A percentile compares a stretch with the other conserved stretches of the same genome.
Conservation (phyloP, 1,284 basidiomycete species). For the Microbotryum silenes-acaulis region DNA sequence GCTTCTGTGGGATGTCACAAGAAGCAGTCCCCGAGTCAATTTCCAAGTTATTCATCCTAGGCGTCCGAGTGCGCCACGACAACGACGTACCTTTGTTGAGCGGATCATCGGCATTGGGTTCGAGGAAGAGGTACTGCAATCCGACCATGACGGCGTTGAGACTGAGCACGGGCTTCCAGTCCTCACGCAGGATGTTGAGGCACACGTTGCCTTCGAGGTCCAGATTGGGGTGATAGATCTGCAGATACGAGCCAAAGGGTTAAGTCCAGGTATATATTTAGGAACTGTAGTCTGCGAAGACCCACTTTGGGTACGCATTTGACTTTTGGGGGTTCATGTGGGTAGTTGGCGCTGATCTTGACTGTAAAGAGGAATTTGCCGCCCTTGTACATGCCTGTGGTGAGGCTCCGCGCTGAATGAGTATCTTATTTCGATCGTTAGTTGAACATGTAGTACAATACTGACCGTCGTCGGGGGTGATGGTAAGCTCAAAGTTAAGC, state of each 20-base stretch:
- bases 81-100: constrained; percentile 79
- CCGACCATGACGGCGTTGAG: constrained; percentile 96
- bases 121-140: constrained; percentile 93
- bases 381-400: constrained; percentile 90
- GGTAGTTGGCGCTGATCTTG: constrained; percentile 93
- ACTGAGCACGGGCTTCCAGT: constrained; percentile 99
- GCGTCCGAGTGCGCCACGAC: not conserved
- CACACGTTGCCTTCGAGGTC: constrained; percentile 62
- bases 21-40: not conserved
- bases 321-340: constrained; percentile 98
- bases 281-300: not conserved
- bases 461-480: constrained; percentile 91
- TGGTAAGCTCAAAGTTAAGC: constrained; percentile 90
- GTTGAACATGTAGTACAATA: not conserved
- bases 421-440: too few relatives aligned
- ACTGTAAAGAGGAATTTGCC: constrained; percentile 91
- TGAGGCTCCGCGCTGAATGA: not conserved
- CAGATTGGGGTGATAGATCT: constrained; percentile 99
- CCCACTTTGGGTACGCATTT: constrained; percentile 86
- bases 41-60: not conserved
- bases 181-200: constrained; percentile 89
- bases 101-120: constrained; percentile 97
- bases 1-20: constrained; percentile 57
- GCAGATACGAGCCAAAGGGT: not conserved
- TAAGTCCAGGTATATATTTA: too few relatives aligned